These are phyloP conservation scores for Pleurotus platypus DNA, from an alignment of 768 basidiomycete species.

Conservation along the genomic window DNA sequence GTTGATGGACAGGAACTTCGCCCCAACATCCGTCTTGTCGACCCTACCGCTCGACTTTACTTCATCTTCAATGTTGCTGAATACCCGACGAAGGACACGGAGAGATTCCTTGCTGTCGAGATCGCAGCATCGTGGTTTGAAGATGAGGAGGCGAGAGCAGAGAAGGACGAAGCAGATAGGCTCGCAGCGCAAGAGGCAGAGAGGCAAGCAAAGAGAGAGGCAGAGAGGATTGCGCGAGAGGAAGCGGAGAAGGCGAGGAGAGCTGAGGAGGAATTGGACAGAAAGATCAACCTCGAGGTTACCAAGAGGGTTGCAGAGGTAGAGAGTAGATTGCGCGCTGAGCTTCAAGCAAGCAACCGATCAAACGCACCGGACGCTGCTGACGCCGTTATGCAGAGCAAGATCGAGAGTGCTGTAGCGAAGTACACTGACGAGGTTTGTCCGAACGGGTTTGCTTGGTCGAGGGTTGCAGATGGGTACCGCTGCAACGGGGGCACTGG, in stretches of 20 bases:
- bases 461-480: neutral
- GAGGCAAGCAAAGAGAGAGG: neutral
- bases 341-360: neutral
- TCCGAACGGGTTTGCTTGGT: neutral
- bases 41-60: slow-evolving; percentile 12
- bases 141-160: neutral
- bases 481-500: neutral
- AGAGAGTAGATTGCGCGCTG: neutral
- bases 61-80: slow-evolving; percentile 17
- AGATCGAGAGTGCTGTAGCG: neutral
- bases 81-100: slow-evolving; percentile 14
- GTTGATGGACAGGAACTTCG: slow-evolving; percentile 14
- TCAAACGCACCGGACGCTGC: neutral
- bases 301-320: neutral
- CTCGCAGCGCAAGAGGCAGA: neutral
- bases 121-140: slow-evolving; percentile 16
- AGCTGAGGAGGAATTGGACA: slow-evolving; percentile 3
- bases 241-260: neutral
- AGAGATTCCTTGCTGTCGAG: slow-evolving; percentile 14
- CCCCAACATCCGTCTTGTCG: slow-evolving; percentile 15
- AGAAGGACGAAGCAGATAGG: slow-evolving; percentile 1
- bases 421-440: neutral
- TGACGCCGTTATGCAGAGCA: neutral
- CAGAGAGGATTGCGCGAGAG: neutral
- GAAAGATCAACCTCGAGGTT: neutral